Conservation (phyloP, 139 green algal genomes). For the Chlorella sp. region DNA sequence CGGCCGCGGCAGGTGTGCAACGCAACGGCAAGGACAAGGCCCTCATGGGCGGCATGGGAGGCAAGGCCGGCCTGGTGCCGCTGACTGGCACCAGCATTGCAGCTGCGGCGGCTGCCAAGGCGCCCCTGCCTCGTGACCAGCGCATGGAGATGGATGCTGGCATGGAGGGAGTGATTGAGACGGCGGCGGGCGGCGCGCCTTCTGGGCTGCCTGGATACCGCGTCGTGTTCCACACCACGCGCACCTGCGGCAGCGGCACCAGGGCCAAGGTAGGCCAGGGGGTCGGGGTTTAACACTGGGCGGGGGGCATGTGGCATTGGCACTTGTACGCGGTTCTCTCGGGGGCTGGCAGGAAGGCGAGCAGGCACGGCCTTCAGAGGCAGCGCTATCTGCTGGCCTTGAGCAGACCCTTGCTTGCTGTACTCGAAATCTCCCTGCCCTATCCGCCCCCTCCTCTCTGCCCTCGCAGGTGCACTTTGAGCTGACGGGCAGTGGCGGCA, state of each 20-base stretch:
- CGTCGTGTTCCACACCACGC: conserved; percentile 33
- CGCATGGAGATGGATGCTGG: not conserved
- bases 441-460: not conserved
- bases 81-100: not conserved
- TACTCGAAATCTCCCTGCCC: not conserved
- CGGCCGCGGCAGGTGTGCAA: not conserved
- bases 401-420: too few relatives aligned
- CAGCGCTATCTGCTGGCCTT: too few relatives aligned
- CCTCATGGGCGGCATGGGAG: not conserved
- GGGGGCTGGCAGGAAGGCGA: not conserved
- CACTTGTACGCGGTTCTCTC: not conserved
- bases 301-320: too few relatives aligned
- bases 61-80: not conserved
- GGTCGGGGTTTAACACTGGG: too few relatives aligned
- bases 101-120: not conserved
- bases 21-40: not conserved
- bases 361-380: too few relatives aligned
- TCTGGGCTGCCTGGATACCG: conserved; percentile 18
- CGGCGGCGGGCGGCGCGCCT: not conserved
- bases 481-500: conserved; percentile 70
- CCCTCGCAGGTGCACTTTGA: conserved; percentile 71
- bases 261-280: conserved; percentile 1
- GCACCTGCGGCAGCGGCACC: conserved; percentile 25
- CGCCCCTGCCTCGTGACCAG: not conserved
- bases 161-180: not conserved